Evolutionary conservation across 2,329 filamentous ascomycete genomes (phyloP).

Genomic region (Leptographium procerum): DNA sequence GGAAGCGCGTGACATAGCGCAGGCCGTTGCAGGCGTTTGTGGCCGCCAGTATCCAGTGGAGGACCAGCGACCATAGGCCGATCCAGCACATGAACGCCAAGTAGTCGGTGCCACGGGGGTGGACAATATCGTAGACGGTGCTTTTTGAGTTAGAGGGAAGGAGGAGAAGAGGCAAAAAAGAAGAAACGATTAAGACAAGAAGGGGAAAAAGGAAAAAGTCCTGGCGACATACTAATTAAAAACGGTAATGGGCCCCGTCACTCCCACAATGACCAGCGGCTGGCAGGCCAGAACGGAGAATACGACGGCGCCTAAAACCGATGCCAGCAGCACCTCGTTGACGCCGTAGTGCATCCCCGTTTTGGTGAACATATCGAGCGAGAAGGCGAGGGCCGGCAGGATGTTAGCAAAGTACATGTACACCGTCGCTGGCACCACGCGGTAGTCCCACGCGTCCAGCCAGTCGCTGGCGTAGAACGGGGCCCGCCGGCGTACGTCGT

Average conservation of each 20-base stretch:
- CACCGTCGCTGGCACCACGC: slow-evolving; percentile 73
- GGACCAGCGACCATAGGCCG: slow-evolving; percentile 73
- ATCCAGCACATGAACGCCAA: slow-evolving; percentile 90
- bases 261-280: slow-evolving; percentile 80
- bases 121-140: slow-evolving; percentile 83
- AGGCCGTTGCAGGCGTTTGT: slow-evolving; percentile 82
- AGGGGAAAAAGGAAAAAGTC: background rate
- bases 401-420: slow-evolving; percentile 98
- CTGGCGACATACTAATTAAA: slow-evolving; percentile 61
- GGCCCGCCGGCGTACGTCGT: slow-evolving; percentile 61
- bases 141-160: slow-evolving; percentile 20
- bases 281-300: slow-evolving; percentile 73
- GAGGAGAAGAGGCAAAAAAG: background rate
- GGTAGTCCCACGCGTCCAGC: slow-evolving; percentile 81
- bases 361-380: slow-evolving; percentile 85
- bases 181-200: background rate
- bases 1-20: slow-evolving; percentile 83
- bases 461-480: slow-evolving; percentile 78
- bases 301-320: slow-evolving; percentile 70
- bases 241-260: slow-evolving; percentile 83
- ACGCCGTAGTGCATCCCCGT: slow-evolving; percentile 78
- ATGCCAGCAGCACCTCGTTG: slow-evolving; percentile 81
- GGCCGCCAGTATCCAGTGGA: slow-evolving; percentile 74
- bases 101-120: slow-evolving; percentile 65
- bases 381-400: slow-evolving; percentile 76